These are phyloP conservation scores for Salix brachista DNA, from an alignment of 345 rosid genomes.

Conservation along the genomic window DNA sequence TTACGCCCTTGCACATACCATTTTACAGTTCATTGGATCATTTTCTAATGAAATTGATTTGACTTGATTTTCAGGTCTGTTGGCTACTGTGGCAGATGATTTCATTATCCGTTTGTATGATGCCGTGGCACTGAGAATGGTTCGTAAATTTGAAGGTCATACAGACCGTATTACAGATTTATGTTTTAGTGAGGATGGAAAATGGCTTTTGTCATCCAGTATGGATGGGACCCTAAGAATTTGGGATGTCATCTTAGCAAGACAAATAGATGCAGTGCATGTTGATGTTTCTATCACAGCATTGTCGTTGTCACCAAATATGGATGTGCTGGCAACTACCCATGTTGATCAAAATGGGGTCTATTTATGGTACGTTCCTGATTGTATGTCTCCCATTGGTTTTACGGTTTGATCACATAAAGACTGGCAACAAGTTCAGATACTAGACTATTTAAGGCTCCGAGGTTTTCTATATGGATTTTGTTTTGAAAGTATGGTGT, in stretches of 20 bases:
- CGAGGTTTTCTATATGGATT: neutral
- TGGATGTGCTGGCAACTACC: slow-evolving; percentile 87
- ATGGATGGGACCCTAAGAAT: slow-evolving; percentile 94
- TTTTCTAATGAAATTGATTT: slow-evolving; percentile 10
- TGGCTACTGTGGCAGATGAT: slow-evolving; percentile 90
- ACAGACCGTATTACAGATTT: slow-evolving; percentile 79
- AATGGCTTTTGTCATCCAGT: slow-evolving; percentile 92
- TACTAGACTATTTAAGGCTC: neutral
- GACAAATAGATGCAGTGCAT: slow-evolving; percentile 82
- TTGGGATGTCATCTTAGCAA: slow-evolving; percentile 88
- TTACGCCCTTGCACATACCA: neutral
- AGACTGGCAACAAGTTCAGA: neutral
- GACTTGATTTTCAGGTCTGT: slow-evolving; percentile 55
- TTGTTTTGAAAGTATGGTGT: neutral
- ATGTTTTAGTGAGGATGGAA: slow-evolving; percentile 94
- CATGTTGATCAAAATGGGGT: slow-evolving; percentile 94
- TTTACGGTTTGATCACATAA: neutral
- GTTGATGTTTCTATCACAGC: slow-evolving; percentile 82
- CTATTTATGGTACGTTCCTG: slow-evolving; percentile 65
- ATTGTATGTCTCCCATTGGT: slow-evolving; percentile 2
- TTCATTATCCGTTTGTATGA: slow-evolving; percentile 69
- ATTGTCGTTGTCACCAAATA: slow-evolving; percentile 86
- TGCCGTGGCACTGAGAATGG: slow-evolving; percentile 72
- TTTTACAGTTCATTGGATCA: slow-evolving; percentile 4
- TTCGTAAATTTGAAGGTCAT: slow-evolving; percentile 94